Evolutionary conservation across 2,329 filamentous ascomycete genomes (phyloP).

Genomic region (Phyllosticta citriasiana): DNA sequence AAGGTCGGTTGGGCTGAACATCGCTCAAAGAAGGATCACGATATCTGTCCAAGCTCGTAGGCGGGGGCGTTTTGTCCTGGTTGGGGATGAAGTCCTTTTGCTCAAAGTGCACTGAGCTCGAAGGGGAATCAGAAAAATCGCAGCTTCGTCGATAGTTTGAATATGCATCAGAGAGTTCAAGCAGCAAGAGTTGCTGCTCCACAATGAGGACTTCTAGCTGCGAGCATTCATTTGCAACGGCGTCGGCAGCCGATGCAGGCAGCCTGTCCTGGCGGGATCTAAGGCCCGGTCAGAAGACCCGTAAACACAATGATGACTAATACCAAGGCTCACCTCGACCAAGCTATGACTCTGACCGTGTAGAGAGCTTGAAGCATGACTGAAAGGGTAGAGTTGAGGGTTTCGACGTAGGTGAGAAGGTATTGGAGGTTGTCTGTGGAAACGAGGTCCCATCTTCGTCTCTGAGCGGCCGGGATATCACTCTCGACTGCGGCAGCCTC

Average conservation of each 20-base stretch:
- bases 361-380: slow-evolving; percentile 30
- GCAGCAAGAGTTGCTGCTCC: slow-evolving; percentile 29
- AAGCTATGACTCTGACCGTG: slow-evolving; percentile 28
- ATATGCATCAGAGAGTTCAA: slow-evolving; percentile 13
- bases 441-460: slow-evolving; percentile 11
- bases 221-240: slow-evolving; percentile 25
- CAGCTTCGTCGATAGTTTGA: slow-evolving; percentile 1
- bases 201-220: slow-evolving; percentile 29
- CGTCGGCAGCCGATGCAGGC: slow-evolving; percentile 15
- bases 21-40: slow-evolving; percentile 1
- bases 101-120: slow-evolving; percentile 2
- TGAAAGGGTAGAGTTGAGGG: slow-evolving; percentile 24
- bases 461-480: slow-evolving; percentile 2
- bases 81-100: neutral
- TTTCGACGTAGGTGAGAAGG: slow-evolving; percentile 25
- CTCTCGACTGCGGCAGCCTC: slow-evolving; percentile 7
- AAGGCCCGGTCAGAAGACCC: neutral
- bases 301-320: neutral
- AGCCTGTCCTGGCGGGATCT: slow-evolving; percentile 6
- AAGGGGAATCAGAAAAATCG: slow-evolving; percentile 2
- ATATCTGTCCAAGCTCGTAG: slow-evolving; percentile 3
- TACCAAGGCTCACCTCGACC: slow-evolving; percentile 24
- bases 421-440: slow-evolving; percentile 20
- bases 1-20: neutral
- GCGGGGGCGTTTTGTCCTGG: neutral